These are phyloP conservation scores for Fusarium redolens DNA, from an alignment of 2,329 filamentous ascomycete genomes.

Conservation along the genomic window DNA sequence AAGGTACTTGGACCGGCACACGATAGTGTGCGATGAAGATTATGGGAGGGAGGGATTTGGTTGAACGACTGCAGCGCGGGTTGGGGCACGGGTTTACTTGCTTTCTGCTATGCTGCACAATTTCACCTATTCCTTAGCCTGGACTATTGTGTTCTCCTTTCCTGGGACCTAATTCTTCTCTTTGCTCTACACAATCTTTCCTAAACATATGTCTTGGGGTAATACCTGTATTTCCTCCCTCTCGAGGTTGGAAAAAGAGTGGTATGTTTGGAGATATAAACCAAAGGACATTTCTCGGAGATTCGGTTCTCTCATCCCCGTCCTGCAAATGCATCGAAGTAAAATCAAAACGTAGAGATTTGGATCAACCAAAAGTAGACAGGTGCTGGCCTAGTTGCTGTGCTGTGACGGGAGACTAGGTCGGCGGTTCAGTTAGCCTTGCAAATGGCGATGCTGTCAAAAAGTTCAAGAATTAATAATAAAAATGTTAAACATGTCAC, in stretches of 20 bases:
- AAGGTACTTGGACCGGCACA: constrained; percentile 33
- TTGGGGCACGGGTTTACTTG: constrained; percentile 44
- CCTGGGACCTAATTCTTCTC: constrained; percentile 21
- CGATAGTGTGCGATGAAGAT: constrained; percentile 34
- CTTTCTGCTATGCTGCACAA: constrained; percentile 48
- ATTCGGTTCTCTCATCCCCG: constrained; percentile 15
- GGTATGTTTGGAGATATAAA: constrained; percentile 26
- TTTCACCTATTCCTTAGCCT: constrained; percentile 42
- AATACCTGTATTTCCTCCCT: constrained; percentile 12
- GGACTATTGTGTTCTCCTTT: constrained; percentile 22
- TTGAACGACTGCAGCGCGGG: constrained; percentile 42
- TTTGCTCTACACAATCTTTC: constrained; percentile 41
- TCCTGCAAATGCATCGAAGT: constrained; percentile 27
- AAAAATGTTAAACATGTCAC: constrained; percentile 7
- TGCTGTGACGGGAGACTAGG: constrained; percentile 12
- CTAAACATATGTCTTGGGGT: constrained; percentile 29
- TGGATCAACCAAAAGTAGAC: constrained; percentile 33
- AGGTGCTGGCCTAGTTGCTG: constrained; percentile 23
- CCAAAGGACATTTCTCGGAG: constrained; percentile 26
- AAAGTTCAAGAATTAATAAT: constrained; percentile 14
- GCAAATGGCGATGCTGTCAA: constrained; percentile 31
- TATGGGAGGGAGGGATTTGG: constrained; percentile 36
- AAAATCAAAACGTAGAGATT: constrained; percentile 38
- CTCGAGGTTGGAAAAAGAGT: constrained; percentile 14
- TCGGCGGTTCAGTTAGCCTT: constrained; percentile 25